phyloP scores from a whole-genome alignment of 495 filamentous ascomycete genomes.

The Aspergillus biplanus region DNA sequence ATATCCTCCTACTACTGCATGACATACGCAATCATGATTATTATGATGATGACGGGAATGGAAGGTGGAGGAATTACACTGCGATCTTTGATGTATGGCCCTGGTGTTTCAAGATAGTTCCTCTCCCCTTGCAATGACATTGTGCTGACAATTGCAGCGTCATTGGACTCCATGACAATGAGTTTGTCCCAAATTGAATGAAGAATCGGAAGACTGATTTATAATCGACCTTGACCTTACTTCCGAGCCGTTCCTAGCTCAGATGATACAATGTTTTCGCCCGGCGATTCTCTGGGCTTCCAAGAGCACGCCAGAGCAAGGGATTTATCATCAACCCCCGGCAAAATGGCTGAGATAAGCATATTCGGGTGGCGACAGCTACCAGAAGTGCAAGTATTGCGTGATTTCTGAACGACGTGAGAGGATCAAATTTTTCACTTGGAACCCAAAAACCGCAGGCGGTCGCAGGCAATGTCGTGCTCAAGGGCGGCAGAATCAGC shows the following conservation, averaged over 20 bases:
- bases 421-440: conserved; percentile 32
- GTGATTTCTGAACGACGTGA: conserved; percentile 38
- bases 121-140: not conserved
- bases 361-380: conserved; percentile 25
- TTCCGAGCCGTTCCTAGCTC: conserved; percentile 4
- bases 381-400: conserved; percentile 44
- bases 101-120: not conserved
- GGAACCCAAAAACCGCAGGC: conserved; percentile 32
- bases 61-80: not conserved
- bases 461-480: conserved; percentile 42
- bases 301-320: conserved; percentile 15
- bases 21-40: conserved; percentile 2
- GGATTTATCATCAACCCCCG: conserved; percentile 34
- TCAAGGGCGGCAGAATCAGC: conserved; percentile 39
- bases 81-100: not conserved
- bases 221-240: conserved; percentile 10
- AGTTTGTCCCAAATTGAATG: not conserved
- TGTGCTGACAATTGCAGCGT: not conserved
- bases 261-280: not conserved
- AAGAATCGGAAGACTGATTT: not conserved
- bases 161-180: not conserved
- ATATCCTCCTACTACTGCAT: not conserved
- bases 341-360: conserved; percentile 21
- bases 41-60: not conserved
- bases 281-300: conserved; percentile 21